Evolutionary conservation across 1,139 yeast genomes (phyloP).

Genomic region (Suhomyces choctaworum): DNA sequence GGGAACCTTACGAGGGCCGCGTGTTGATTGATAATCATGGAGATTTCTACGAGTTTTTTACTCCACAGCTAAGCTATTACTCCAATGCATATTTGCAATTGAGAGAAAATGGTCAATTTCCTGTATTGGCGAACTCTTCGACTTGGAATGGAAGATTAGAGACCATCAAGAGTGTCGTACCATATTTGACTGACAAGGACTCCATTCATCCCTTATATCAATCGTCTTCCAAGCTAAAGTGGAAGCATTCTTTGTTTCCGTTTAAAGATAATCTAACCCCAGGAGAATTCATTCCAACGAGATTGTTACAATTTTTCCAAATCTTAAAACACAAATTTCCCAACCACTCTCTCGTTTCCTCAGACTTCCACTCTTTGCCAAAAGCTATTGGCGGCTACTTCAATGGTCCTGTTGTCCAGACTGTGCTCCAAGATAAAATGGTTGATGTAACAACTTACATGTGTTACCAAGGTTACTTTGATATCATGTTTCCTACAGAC

Average conservation of each 20-base stretch:
- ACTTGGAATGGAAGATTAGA: slow-evolving; percentile 24
- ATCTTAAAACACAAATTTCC: slow-evolving; percentile 69
- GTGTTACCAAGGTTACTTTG: slow-evolving; percentile 83
- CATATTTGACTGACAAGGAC: slow-evolving; percentile 32
- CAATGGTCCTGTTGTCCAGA: slow-evolving; percentile 82
- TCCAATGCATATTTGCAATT: slow-evolving; percentile 55
- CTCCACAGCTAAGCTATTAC: slow-evolving; percentile 66
- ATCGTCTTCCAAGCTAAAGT: slow-evolving; percentile 31
- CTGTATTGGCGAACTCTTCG: slow-evolving; percentile 31
- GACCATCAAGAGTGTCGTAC: slow-evolving; percentile 31
- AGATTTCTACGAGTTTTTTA: slow-evolving; percentile 73
- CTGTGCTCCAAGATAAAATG: slow-evolving; percentile 66
- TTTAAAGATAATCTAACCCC: slow-evolving; percentile 67
- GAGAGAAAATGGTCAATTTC: slow-evolving; percentile 48
- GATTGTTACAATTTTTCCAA: slow-evolving; percentile 66
- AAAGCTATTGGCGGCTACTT: slow-evolving; percentile 62
- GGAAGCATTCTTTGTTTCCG: slow-evolving; percentile 47
- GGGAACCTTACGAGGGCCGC: slow-evolving; percentile 74
- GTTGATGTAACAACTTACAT: slow-evolving; percentile 72
- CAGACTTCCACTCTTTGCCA: slow-evolving; percentile 72
- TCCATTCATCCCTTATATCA: slow-evolving; percentile 44
- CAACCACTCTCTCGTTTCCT: slow-evolving; percentile 66
- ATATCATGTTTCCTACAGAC: slow-evolving; percentile 85
- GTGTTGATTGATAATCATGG: slow-evolving; percentile 74
- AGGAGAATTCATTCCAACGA: slow-evolving; percentile 81